Percentiles rank a stretch among this genome's conserved stretches.
Conservation (phyloP, 176 grass and related monocot species). For the Musa schizocarpa region DNA sequence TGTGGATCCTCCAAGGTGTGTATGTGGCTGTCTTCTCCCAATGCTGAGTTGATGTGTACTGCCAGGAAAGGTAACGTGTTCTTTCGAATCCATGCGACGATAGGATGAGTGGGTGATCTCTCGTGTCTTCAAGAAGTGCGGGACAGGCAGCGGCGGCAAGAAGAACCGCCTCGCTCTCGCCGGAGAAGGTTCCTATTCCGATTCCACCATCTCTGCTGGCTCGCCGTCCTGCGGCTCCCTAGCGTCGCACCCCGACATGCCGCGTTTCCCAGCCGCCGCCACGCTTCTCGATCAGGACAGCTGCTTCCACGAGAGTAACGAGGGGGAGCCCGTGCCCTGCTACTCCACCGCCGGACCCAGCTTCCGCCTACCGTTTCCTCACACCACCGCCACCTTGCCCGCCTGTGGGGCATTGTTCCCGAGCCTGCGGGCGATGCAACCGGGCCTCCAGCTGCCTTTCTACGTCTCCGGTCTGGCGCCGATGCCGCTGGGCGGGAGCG, state of each 20-base stretch:
- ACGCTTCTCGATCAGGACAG: not conserved
- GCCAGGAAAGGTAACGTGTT: not conserved
- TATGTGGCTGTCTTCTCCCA: not conserved
- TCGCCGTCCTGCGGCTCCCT: not conserved
- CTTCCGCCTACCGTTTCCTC: not conserved
- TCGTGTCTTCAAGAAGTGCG: not conserved
- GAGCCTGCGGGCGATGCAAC: not conserved
- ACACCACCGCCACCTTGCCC: not conserved
- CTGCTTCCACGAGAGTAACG: not conserved
- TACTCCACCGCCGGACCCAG: not conserved
- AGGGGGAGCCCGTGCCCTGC: slow-evolving; percentile 11
- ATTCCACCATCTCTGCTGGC: not conserved
- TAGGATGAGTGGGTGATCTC: slow-evolving; percentile 4
- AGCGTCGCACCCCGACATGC: not conserved
- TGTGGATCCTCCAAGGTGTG: not conserved
- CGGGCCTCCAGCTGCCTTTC: not conserved
- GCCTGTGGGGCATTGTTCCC: not conserved
- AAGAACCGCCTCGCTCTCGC: not conserved
- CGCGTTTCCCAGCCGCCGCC: not conserved
- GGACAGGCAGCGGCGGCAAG: not conserved
- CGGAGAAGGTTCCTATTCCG: not conserved
- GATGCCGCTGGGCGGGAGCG: not conserved
- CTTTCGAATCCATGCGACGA: not conserved
- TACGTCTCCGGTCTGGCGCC: not conserved
- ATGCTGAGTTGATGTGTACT: too few species aligned